A percentile compares a stretch with the other conserved stretches of the same genome.
Conservation (phyloP, 768 basidiomycete species). For the Amanita thiersii region DNA sequence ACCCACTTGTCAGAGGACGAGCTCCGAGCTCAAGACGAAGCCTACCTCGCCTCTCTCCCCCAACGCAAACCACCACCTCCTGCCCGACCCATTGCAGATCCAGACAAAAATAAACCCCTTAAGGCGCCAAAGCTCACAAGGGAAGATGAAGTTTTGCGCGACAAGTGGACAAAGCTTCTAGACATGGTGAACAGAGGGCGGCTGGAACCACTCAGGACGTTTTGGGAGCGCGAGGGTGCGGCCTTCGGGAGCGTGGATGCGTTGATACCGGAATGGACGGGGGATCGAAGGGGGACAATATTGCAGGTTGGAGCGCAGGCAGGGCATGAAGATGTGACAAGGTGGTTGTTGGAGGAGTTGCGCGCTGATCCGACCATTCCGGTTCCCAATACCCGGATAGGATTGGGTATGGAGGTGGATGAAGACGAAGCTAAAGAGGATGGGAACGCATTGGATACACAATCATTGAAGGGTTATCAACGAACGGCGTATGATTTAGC, state of each 20-base stretch:
- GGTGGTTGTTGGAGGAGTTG: slow-evolving; percentile 72
- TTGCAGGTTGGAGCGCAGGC: slow-evolving; percentile 68
- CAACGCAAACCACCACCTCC: slow-evolving; percentile 57
- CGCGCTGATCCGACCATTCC: slow-evolving; percentile 76
- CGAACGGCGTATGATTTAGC: slow-evolving; percentile 86
- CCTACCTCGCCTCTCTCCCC: slow-evolving; percentile 81
- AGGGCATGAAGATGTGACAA: slow-evolving; percentile 69
- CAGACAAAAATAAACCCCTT: slow-evolving; percentile 33
- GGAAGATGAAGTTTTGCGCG: slow-evolving; percentile 72
- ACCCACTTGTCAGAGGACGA: slow-evolving; percentile 83
- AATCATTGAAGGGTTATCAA: slow-evolving; percentile 24
- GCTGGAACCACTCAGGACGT: slow-evolving; percentile 69
- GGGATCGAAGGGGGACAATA: slow-evolving; percentile 52
- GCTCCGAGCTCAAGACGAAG: slow-evolving; percentile 80
- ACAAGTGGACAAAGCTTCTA: slow-evolving; percentile 77
- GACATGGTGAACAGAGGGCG: slow-evolving; percentile 89
- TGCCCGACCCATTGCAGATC: slow-evolving; percentile 24
- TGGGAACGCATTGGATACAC: slow-evolving; percentile 17
- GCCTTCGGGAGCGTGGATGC: slow-evolving; percentile 53
- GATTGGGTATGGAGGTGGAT: slow-evolving; percentile 22
- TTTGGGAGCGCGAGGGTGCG: slow-evolving; percentile 69
- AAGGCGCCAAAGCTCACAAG: slow-evolving; percentile 50
- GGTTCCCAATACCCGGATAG: slow-evolving; percentile 29
- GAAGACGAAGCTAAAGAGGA: slow-evolving; percentile 25
- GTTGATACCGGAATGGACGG: slow-evolving; percentile 64